Percentiles rank a stretch among this genome's conserved stretches.
These are phyloP conservation scores for Mucor mucedo DNA, from an alignment of 371 early-diverging fungal species.

Conservation along the genomic window DNA sequence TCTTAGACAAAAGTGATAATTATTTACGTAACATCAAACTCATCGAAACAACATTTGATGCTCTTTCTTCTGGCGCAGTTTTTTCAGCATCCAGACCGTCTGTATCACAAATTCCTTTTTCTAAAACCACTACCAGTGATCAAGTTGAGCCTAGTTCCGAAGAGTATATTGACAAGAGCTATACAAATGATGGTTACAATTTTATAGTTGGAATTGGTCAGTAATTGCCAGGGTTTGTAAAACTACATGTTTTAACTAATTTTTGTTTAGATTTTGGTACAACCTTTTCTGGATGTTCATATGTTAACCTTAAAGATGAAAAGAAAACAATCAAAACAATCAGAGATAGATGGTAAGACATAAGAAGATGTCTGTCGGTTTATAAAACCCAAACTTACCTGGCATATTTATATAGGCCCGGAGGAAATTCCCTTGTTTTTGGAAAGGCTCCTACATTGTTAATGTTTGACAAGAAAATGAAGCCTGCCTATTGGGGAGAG, in stretches of 20 bases:
- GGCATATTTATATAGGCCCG: neutral
- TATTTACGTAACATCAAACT: neutral
- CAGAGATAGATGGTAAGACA: too few species aligned
- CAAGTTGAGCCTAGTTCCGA: neutral
- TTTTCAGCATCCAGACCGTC: neutral
- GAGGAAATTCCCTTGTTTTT: neutral
- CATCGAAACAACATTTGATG: neutral
- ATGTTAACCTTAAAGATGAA: slow-evolving; percentile 8
- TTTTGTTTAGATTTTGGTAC: slow-evolving; percentile 54
- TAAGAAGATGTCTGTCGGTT: too few species aligned
- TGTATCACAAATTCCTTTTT: neutral
- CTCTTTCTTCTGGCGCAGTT: neutral
- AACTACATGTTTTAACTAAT: neutral
- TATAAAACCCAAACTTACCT: too few species aligned
- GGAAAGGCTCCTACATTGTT: neutral
- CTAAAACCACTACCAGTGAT: neutral
- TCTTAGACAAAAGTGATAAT: neutral
- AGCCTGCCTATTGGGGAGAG: neutral
- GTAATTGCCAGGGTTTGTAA: neutral
- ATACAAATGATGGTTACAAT: neutral
- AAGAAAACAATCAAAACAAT: too few species aligned
- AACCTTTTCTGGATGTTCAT: slow-evolving; percentile 52
- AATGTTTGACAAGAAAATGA: neutral
- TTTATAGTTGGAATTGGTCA: slow-evolving; percentile 39
- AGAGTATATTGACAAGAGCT: neutral